Base-by-base conservation (phyloP, 108 stramenopile genomes). In the Asterionellopsis glacialis region DNA sequence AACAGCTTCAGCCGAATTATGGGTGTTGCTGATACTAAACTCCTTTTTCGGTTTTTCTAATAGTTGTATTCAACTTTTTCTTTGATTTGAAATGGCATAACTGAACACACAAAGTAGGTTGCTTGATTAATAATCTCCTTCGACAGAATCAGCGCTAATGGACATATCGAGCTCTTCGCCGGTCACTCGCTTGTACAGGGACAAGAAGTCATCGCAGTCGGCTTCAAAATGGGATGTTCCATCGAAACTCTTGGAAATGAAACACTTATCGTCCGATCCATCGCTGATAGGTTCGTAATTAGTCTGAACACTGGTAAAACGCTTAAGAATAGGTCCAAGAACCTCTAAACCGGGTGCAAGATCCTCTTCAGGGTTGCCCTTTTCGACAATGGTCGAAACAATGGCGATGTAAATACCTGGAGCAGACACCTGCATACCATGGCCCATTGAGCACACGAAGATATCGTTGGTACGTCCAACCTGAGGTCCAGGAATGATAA, bases 171-270 rank as follows among this genome's bases (percentile, higher is more conserved):
- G 69, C 44, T 97, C 85, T 64, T 91, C 83, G 18, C 98, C 98
- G 52, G 96, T 96, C 42, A 99, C 88, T 43, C 97, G 85, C 75
- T 95, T 87, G 86, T 96, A 98, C 41, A 98, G 78, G 66, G 68
- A 65, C 57, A 96, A 69, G 50, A 98, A 79, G 57, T 99, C 98
- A 9, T 86, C 81, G 12, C 87, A 85, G 59, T 95, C 94, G 15
- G 77, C 76, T 78, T 98, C 97, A 74, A 99, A 99, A 83, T 99
- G 99, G 39, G 93, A 92, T n/a, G 97, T 97, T 13, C 89, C 99
- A 79, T 99, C 99, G 70, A 97, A 97, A 54, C 85, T 88, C 21
- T 76, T 78, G 52, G 88, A 88, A 67, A 98, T 96, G 83, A 72
- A 99, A 64, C 95, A 96, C 48, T 93, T 88, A 81, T 98, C 96